Evolutionary conservation across 1,284 basidiomycete genomes (phyloP), one percentile per base, ranked within the genome.

Genomic region (Irpex sp.): DNA sequence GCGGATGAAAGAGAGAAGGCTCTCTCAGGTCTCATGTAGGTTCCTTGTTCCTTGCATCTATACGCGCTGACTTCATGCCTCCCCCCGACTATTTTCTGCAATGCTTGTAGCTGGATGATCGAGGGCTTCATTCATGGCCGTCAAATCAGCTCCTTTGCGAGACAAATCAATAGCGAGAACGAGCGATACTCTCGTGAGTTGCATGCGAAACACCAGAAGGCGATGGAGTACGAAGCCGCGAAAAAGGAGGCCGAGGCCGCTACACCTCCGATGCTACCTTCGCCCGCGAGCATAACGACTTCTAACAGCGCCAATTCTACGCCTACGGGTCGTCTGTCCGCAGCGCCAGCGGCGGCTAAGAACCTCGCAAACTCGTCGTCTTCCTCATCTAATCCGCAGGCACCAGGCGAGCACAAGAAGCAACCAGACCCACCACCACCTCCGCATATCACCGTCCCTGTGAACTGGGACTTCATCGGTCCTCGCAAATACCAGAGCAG

Each of bases 21-120:
- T 48, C 87, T 92, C 61, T 73, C 88, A 67, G 89, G 89, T 65
- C 80, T 92, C 75, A 88, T 92, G 89, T 91, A 83, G 81, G 89
- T 75, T 65, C n/a, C 57, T 60, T 68, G 67, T 69, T 61, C 63
- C 51, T 64, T 70, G 51, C 66, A 69, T 69, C 71, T 71, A 74
- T 40, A 49, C 31, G 34, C 26, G 40, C 68, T 77, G 68, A 72
- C 71, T 70, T 64, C 65, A 64, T 66, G 65, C 60, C 73, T 72
- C 68, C 58, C 64, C 36, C 26, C 17, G 31, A 13, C 54, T 56
- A 34, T 56, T 26, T 21, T 52, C 21, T 37, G 13, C 40, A 44
- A 44, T 11, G 7, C 26, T n/a, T 40, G 19, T 78, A 92, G 90
- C 69, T 85, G 75, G 73, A 86, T 91, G 87, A 83, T 92, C 71